Conservation (phyloP, 2,329 filamentous ascomycete species). For the Aspergillus calidoustus region DNA sequence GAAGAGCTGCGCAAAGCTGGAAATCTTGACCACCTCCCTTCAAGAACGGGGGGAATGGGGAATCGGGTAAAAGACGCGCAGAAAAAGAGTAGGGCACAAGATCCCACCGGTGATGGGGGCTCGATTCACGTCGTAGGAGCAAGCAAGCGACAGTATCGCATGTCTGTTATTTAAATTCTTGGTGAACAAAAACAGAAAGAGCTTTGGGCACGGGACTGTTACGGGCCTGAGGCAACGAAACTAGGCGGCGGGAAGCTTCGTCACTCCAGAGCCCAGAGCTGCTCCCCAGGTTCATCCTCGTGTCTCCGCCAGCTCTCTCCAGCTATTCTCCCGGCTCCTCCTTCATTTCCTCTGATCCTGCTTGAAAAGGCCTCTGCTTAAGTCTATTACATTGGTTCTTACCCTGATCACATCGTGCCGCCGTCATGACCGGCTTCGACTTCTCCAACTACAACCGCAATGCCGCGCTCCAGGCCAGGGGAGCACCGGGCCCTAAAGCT, state of each 20-base stretch:
- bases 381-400: conserved; percentile 16
- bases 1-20: conserved; percentile 47
- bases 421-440: conserved; percentile 92
- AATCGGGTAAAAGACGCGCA: conserved; percentile 18
- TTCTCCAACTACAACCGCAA: conserved; percentile 99
- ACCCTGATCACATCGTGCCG: conserved; percentile 29
- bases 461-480: conserved; percentile 89
- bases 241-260: conserved; percentile 48
- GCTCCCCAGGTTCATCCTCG: conserved; percentile 33
- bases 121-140: conserved; percentile 5
- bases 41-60: conserved; percentile 28
- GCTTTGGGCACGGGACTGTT: conserved; percentile 23
- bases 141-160: conserved; percentile 3
- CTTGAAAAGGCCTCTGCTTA: neutral
- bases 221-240: conserved; percentile 29
- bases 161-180: conserved; percentile 2
- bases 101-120: conserved; percentile 5
- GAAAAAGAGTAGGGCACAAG: conserved; percentile 8
- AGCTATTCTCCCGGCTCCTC: neutral
- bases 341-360: neutral
- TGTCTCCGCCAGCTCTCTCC: neutral
- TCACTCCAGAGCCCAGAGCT: conserved; percentile 38
- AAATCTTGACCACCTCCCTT: conserved; percentile 45
- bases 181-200: conserved; percentile 29
- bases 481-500: conserved; percentile 93